Evolutionary conservation across 2,329 filamentous ascomycete species (phyloP), one percentile per base, ranked within the genome.

Genomic region (Xylaria hypoxylon): DNA sequence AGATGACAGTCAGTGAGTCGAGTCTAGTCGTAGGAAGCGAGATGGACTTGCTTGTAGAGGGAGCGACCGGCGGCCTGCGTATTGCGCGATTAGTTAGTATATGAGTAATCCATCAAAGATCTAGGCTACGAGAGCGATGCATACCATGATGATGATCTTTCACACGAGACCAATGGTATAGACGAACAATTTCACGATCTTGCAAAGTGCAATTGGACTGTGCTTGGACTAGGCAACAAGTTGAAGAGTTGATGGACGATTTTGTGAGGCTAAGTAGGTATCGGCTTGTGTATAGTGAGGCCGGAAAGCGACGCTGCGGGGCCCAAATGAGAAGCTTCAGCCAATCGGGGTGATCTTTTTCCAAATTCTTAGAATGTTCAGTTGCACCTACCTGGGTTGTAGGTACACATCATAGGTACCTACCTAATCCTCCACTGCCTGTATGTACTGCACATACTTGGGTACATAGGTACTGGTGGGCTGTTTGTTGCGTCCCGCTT

Each of bases 21-120:
- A 59, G 35, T 40, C 60, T 17, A 51, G 56, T 62, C 62, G 67
- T 40, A 33, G 35, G 50, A 33, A 22, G 47, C 26, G 38, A 52
- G 56, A 67, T 65, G 61, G 71, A 83, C 85, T 81, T 85, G 84
- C 86, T 87, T 86, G 85, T 89, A 89, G 78, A 93, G 75, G 77
- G 82, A 75, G 78, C 75, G 77, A 78, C 80, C 78, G 77, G 75
- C 66, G 69, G 79, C 76, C 80, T 83, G 74, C 13, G 24, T 31
- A 44, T 70, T 76, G 73, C 73, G 76, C 76, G 73, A 78, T 79
- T 76, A 79, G 66, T 69, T 53, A 35, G 60, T 63, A n/a, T 50
- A 11, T 13, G 13, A 38, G 42, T 33, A 45, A 62, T 59, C n/a
- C 22, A 42, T 38, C 22, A 47, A 61, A 42, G 10, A 35, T 17